These are phyloP conservation scores for Aspergillus chevalieri DNA, from an alignment of 2,329 filamentous ascomycete species.

Conservation along the genomic window DNA sequence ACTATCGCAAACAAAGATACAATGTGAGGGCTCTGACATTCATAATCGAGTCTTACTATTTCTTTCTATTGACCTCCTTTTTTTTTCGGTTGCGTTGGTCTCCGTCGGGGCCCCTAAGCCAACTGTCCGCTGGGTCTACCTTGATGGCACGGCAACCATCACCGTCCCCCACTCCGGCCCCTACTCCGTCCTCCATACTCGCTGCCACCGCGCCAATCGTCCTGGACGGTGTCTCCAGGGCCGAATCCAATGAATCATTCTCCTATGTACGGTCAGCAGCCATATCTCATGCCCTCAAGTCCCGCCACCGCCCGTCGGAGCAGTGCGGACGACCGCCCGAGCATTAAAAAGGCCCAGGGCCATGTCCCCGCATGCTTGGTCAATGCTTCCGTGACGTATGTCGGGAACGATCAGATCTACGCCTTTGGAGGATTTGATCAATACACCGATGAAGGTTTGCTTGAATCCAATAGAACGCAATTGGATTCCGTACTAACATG, in stretches of 20 bases:
- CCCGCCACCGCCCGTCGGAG: slow-evolving; percentile 60
- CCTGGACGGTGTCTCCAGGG: slow-evolving; percentile 18
- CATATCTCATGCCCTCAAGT: slow-evolving; percentile 86
- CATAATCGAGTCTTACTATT: background rate
- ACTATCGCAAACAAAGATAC: too few species aligned
- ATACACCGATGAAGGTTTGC: slow-evolving; percentile 81
- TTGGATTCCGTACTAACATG: slow-evolving; percentile 4
- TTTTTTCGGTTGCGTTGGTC: background rate
- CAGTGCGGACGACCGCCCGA: slow-evolving; percentile 71
- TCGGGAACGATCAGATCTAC: slow-evolving; percentile 94
- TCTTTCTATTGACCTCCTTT: too few species aligned
- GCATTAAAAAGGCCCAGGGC: slow-evolving; percentile 70
- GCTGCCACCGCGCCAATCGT: slow-evolving; percentile 20
- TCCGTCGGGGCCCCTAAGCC: slow-evolving; percentile 10
- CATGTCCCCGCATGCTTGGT: slow-evolving; percentile 88
- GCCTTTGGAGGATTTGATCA: slow-evolving; percentile 98
- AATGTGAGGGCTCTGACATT: background rate
- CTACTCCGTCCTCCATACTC: slow-evolving; percentile 5
- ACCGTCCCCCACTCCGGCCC: slow-evolving; percentile 10
- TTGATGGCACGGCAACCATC: slow-evolving; percentile 27
- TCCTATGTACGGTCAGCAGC: slow-evolving; percentile 45
- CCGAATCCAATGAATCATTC: slow-evolving; percentile 12
- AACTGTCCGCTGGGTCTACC: slow-evolving; percentile 34
- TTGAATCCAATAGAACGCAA: background rate
- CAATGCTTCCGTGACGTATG: slow-evolving; percentile 98